Evolutionary conservation across 2,329 filamentous ascomycete species (phyloP), one percentile per base, ranked within the genome.

Genomic region (Ascosphaera aggregata): DNA sequence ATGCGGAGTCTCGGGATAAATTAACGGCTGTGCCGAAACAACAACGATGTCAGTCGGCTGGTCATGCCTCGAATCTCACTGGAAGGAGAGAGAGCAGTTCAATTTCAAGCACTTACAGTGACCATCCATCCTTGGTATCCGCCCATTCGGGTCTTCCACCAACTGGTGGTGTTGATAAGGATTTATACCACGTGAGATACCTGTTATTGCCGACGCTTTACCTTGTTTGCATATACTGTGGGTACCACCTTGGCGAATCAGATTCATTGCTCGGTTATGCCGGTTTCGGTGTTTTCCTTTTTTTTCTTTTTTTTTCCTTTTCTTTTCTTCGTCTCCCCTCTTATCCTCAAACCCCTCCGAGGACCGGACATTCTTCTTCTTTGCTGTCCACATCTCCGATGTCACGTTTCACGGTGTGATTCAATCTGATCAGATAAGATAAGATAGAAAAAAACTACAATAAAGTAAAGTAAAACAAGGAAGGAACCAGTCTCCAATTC

Each of bases 1-100:
- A 49, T 15, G 55, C 22, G 5, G 22, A 11, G 5, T 27, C 22
- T 27, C 22, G 11, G 11, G 22, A 27, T 11, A 27, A 11, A n/a
- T n/a, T n/a, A 27, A 27, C 5, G 7, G 22, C 22, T 27, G 11
- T 27, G 11, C 7, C 22, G 11, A 27, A 11, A 27, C 5, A 11
- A 27, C 22, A 11, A 27, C 5, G 22, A 27, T 11, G 11, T 27
- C 22, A 27, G 22, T 27, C 22, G 22, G 11, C 7, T 11, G 22
- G 5, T 11, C 22, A 5, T 27, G 22, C 7, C 22, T 27, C 22
- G 5, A 27, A 27, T 27, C 22, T 27, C 5, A 11, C 7, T 27
- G 22, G 7, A 7, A 16, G 34, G 16, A 5, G 34, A 15, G 34
- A 35, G n/a, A 35, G 34, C 34, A 35, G 34, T 15, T 35, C 34